Base-by-base conservation (phyloP, 108 stramenopile species). In the Schizochytrium sp. region DNA sequence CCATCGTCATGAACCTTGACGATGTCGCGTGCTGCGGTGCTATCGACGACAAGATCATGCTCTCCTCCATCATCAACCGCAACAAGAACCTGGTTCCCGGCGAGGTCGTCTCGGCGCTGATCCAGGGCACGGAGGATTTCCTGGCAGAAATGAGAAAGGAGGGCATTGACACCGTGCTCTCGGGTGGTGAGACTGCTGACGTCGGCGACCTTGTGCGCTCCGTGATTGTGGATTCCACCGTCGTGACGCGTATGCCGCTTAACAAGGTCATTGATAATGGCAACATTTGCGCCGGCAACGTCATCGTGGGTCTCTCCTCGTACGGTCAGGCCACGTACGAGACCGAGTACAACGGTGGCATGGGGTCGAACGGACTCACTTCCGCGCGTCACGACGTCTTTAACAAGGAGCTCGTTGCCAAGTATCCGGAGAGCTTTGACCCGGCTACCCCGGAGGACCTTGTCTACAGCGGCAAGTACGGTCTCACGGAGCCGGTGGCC, bases 331-430 rank as follows among this genome's bases (percentile, higher is more conserved):
- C 88, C 19, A 21, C 63, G 16, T 88, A 88, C 88, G 88, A 88
- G 44, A 45, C 69, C 51, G 88, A 45, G 69, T 88, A 88, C 63
- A 88, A 88, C 44, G 88, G 88, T 5, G 88, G 88, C 72, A 88
- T 88, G 88, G 88, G 88, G 19, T 88, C 88, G 6, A 88, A 88
- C 47, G 88, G 88, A 44, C 88, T 88, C 72, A 88, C 88, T 41
- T 72, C 71, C 25, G 88, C 88, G 28, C 45, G 88, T 5, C 88
- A 88, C 72, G 88, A 88, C 88, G 88, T 88, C 45, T 88, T 88
- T 47, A 88, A 72, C 47, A 69, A 69, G 44, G 88, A 71, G 88
- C 69, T 88, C 12, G 41, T n/a, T 18, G 25, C 23, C 25, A 25
- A 53, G 47, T 88, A 88, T 44, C 88, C 88, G 21, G 88, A 88